Percentiles rank a stretch among this genome's conserved stretches.
phyloP scores from a whole-genome alignment of 2,329 filamentous ascomycete species.

The Westerdykella sp. region DNA sequence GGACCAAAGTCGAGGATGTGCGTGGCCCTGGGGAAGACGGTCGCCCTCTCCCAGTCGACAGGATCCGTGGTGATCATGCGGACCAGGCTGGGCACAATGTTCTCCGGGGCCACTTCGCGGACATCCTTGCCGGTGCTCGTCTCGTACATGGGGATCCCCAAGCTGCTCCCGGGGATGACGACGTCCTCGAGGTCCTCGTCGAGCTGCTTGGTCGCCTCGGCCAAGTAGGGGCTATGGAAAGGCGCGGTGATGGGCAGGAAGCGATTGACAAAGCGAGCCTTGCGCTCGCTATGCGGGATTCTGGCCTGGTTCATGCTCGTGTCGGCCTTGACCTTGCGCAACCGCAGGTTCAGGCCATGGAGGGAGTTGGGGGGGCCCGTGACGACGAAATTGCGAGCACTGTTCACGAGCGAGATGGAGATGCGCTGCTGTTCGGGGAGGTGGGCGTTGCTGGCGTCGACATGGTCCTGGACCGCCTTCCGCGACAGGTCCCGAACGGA shows the following conservation, averaged over 20 bases:
- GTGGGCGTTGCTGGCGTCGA: conserved; percentile 95
- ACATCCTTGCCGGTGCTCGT: conserved; percentile 75
- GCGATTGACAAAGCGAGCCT: conserved; percentile 91
- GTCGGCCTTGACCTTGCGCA: conserved; percentile 94
- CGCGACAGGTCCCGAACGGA: conserved; percentile 91
- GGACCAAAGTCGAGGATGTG: conserved; percentile 96
- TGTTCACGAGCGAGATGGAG: conserved; percentile 91
- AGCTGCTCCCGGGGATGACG: conserved; percentile 62
- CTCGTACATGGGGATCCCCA: conserved; percentile 83
- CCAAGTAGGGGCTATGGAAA: conserved; percentile 94
- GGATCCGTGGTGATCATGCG: conserved; percentile 91
- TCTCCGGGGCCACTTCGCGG: conserved; percentile 58
- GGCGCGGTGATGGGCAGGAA: conserved; percentile 97
- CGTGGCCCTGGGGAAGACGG: conserved; percentile 80
- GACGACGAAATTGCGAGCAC: conserved; percentile 92
- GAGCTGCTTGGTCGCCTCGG: conserved; percentile 73
- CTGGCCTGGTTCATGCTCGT: conserved; percentile 96
- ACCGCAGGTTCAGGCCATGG: conserved; percentile 88
- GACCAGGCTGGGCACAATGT: conserved; percentile 79
- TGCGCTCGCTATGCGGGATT: conserved; percentile 90
- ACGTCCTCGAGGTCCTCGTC: conserved; percentile 82
- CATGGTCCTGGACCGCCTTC: conserved; percentile 88
- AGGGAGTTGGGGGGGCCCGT: conserved; percentile 93
- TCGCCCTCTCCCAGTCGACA: conserved; percentile 95
- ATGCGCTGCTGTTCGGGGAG: conserved; percentile 89